A percentile compares a stretch with the other conserved stretches of the same genome.
Conservation (phyloP, 2,329 filamentous ascomycete genomes). For the Pseudogymnoascus destructans region DNA sequence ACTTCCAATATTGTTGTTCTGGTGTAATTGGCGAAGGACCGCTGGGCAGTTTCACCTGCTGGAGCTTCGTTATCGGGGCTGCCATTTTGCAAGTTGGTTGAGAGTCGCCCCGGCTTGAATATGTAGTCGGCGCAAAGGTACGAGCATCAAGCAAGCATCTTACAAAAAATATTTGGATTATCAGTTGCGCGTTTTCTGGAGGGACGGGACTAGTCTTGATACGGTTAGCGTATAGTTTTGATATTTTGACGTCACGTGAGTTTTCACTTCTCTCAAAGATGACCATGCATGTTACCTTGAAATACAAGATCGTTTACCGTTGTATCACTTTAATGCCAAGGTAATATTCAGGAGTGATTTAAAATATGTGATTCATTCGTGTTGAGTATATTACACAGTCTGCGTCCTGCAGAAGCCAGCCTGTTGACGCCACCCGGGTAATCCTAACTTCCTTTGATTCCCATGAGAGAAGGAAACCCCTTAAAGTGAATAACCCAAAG, state of each 20-base stretch:
- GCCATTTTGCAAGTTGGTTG: conserved; percentile 19
- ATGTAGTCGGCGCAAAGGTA: conserved; percentile 5
- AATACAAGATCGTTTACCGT: not conserved
- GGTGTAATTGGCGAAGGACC: conserved; percentile 74
- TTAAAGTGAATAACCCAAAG: not conserved
- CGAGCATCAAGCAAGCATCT: conserved; percentile 4
- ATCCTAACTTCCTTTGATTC: conserved; percentile 4
- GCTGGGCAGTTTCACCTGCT: conserved; percentile 65
- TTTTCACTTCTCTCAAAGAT: not conserved
- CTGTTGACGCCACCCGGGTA: conserved; percentile 5
- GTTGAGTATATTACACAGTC: conserved; percentile 7
- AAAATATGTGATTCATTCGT: not conserved
- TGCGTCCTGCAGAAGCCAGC: conserved; percentile 1
- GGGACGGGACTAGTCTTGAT: not conserved
- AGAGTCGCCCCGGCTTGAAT: conserved; percentile 5
- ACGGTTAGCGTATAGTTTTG: not conserved
- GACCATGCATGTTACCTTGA: not conserved
- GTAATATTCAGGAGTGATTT: not conserved
- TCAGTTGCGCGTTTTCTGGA: conserved; percentile 2
- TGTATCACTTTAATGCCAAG: not conserved
- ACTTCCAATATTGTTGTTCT: conserved; percentile 92
- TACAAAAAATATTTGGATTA: conserved; percentile 9
- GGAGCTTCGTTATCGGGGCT: conserved; percentile 23
- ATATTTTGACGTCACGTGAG: not conserved
- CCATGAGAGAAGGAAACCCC: conserved; percentile 4